phyloP scores from a whole-genome alignment of 352 stramenopile species.

The Phytopythium mirpurense region DNA sequence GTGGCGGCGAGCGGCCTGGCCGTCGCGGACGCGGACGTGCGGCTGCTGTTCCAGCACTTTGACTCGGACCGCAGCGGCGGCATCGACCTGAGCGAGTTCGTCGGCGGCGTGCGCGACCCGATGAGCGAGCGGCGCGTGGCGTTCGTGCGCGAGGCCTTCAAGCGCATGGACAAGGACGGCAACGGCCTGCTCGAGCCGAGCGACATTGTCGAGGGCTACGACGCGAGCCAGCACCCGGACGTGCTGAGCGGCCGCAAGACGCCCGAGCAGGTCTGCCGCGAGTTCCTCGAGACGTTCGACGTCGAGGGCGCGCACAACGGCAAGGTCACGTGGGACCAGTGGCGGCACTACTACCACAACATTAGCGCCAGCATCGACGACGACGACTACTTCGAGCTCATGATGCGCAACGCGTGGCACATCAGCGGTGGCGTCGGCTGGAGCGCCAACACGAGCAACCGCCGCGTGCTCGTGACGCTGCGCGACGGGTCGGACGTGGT shows the following conservation, averaged over 20 bases:
- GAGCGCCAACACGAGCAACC: conserved; percentile 54
- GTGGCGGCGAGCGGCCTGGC: conserved; percentile 52
- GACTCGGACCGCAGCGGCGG: conserved; percentile 72
- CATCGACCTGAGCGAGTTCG: conserved; percentile 85
- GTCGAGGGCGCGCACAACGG: conserved; percentile 64
- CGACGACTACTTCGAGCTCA: conserved; percentile 90
- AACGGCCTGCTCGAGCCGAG: conserved; percentile 71
- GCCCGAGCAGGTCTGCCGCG: conserved; percentile 55
- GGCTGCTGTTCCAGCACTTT: conserved; percentile 78
- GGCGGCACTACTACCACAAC: conserved; percentile 88
- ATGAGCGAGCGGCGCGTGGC: conserved; percentile 61
- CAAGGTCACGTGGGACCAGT: conserved; percentile 65
- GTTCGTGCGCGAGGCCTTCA: conserved; percentile 80
- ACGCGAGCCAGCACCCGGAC: conserved; percentile 81
- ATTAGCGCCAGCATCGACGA: conserved; percentile 85
- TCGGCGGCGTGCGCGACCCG: conserved; percentile 70
- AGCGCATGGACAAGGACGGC: conserved; percentile 67
- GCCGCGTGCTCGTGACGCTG: conserved; percentile 58
- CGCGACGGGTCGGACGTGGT: conserved; percentile 45
- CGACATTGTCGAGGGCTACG: conserved; percentile 78
- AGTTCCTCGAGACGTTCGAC: conserved; percentile 87
- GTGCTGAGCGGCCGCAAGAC: conserved; percentile 69
- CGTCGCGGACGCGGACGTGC: conserved; percentile 43
- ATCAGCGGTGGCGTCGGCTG: conserved; percentile 46
- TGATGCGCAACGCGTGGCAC: conserved; percentile 85